phyloP scores from a whole-genome alignment of 2,329 filamentous ascomycete genomes.

The Colletotrichum camelliae region DNA sequence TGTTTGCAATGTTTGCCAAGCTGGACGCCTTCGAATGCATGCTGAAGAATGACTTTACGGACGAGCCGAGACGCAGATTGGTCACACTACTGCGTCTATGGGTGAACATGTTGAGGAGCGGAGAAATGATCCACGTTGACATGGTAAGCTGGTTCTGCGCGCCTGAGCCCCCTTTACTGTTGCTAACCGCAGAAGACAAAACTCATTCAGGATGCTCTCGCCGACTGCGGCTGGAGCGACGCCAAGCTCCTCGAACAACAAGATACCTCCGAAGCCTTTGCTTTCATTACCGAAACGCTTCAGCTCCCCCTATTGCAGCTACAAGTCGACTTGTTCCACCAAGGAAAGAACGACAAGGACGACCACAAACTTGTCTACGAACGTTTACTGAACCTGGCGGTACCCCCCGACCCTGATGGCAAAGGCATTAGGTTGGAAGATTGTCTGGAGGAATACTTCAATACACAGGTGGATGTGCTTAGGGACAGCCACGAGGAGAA shows the following conservation, averaged over 20 bases:
- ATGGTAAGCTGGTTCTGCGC: slow-evolving; percentile 62
- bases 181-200: slow-evolving; percentile 65
- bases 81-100: slow-evolving; percentile 83
- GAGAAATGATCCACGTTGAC: slow-evolving; percentile 84
- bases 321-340: slow-evolving; percentile 94
- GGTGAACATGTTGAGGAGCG: slow-evolving; percentile 89
- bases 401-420: slow-evolving; percentile 77
- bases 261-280: slow-evolving; percentile 94
- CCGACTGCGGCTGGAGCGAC: slow-evolving; percentile 88
- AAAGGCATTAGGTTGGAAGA: slow-evolving; percentile 82
- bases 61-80: slow-evolving; percentile 74
- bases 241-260: slow-evolving; percentile 82
- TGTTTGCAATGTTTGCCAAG: slow-evolving; percentile 95
- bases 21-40: slow-evolving; percentile 93
- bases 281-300: slow-evolving; percentile 89
- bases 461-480: slow-evolving; percentile 88
- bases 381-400: slow-evolving; percentile 85
- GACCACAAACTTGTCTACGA: slow-evolving; percentile 97
- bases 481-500: slow-evolving; percentile 69
- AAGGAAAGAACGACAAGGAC: slow-evolving; percentile 82
- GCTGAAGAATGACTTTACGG: slow-evolving; percentile 78
- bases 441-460: slow-evolving; percentile 94
- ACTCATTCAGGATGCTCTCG: slow-evolving; percentile 80
- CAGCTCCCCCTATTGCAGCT: slow-evolving; percentile 86
- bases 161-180: background rate